These are phyloP conservation scores for Paraphaeosphaeria minitans DNA, from an alignment of 2,329 filamentous ascomycete genomes.

Conservation along the genomic window DNA sequence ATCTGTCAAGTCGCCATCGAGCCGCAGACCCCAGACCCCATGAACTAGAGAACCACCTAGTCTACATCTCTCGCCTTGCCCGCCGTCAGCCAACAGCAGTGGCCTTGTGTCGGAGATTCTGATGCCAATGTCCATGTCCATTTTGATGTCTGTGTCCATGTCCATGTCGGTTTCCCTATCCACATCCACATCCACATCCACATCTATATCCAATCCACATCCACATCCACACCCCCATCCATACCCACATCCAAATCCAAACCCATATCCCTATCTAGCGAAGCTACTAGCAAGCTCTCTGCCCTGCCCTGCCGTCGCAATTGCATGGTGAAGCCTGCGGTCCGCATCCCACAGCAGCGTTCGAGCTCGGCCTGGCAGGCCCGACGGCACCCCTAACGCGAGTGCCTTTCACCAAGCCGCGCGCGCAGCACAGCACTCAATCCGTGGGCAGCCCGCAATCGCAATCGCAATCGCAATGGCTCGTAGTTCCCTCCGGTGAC, in stretches of 20 bases:
- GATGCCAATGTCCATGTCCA: too few relatives aligned
- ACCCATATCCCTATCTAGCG: too few relatives aligned
- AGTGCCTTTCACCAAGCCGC: constrained; percentile 30
- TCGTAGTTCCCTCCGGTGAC: constrained; percentile 17
- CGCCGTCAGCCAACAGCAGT: background rate
- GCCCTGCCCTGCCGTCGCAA: background rate
- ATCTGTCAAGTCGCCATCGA: background rate
- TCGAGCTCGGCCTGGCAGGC: constrained; percentile 14
- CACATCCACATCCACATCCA: too few relatives aligned
- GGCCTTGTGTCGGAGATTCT: background rate
- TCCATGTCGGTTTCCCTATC: too few relatives aligned
- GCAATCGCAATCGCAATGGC: constrained; percentile 26
- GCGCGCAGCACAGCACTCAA: constrained; percentile 12
- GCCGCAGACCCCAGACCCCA: background rate
- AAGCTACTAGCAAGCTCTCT: background rate
- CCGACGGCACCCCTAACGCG: constrained; percentile 38
- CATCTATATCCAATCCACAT: too few relatives aligned
- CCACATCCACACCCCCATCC: too few relatives aligned
- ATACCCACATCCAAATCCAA: constrained; percentile 1
- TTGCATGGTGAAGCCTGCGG: background rate
- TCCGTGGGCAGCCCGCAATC: constrained; percentile 37
- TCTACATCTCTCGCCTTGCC: background rate
- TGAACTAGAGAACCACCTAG: too few relatives aligned
- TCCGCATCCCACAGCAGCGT: background rate
- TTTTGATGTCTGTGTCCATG: too few relatives aligned